Conservation (phyloP, 441 rosid species). For the Lepidium campestre region DNA sequence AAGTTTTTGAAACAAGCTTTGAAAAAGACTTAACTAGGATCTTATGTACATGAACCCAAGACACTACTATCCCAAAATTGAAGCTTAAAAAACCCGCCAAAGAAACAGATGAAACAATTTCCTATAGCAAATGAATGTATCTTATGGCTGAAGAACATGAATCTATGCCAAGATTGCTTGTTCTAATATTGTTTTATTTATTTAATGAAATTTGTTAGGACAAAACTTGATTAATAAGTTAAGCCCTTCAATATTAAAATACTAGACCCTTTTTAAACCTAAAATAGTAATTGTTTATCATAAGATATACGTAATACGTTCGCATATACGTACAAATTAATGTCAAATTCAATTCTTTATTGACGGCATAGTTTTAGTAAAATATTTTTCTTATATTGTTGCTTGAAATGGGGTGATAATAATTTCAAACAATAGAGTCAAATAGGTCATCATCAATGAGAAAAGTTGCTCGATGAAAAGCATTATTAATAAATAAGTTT, state of each 20-base stretch:
- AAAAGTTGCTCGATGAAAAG: neutral
- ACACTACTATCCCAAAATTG: too few relatives aligned
- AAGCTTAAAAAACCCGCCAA: too few relatives aligned
- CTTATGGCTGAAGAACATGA: too few relatives aligned
- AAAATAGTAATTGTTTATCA: constrained; percentile 11
- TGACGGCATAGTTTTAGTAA: neutral
- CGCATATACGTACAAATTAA: neutral
- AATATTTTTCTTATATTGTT: neutral
- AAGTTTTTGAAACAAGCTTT: too few relatives aligned
- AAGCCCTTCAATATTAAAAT: constrained; percentile 4
- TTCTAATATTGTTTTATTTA: neutral
- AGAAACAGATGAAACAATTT: too few relatives aligned
- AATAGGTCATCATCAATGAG: neutral
- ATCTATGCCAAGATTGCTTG: constrained; percentile 11
- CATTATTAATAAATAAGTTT: neutral
- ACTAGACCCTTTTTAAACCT: neutral
- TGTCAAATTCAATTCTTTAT: neutral
- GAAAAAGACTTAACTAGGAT: too few relatives aligned
- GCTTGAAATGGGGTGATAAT: neutral
- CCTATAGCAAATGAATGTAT: too few relatives aligned
- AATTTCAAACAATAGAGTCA: neutral
- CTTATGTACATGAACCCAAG: too few relatives aligned
- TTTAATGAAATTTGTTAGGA: constrained; percentile 24
- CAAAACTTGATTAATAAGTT: constrained; percentile 23
- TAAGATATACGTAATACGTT: constrained; percentile 1